These are phyloP conservation scores for Pisolithus orientalis DNA, from an alignment of 768 basidiomycete genomes.

Conservation along the genomic window DNA sequence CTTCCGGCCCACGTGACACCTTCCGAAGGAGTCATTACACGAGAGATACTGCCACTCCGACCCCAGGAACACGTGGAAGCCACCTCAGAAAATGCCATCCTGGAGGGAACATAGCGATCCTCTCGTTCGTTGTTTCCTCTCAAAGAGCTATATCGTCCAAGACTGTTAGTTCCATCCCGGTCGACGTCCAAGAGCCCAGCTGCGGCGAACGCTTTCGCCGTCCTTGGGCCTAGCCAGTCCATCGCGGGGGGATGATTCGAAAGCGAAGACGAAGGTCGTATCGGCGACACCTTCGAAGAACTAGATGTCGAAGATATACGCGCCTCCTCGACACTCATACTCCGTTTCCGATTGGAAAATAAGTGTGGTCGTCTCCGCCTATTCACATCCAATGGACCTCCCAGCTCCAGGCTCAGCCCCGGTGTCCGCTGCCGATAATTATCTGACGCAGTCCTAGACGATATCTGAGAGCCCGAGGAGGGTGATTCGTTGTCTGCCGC, in stretches of 20 bases:
- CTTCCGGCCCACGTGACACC: constrained; percentile 44
- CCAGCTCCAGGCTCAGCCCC: constrained; percentile 18
- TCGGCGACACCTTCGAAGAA: constrained; percentile 15
- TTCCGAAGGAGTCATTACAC: constrained; percentile 31
- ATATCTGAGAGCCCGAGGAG: constrained; percentile 11
- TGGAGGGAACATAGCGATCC: constrained; percentile 33
- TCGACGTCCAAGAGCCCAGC: constrained; percentile 53
- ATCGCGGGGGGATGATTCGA: constrained; percentile 30
- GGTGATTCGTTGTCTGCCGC: constrained; percentile 9
- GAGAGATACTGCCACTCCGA: constrained; percentile 32
- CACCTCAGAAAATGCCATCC: constrained; percentile 43
- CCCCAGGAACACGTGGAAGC: constrained; percentile 41
- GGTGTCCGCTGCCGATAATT: constrained; percentile 10
- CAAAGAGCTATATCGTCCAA: constrained; percentile 17
- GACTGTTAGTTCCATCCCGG: constrained; percentile 13
- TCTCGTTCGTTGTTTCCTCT: constrained; percentile 20
- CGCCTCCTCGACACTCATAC: constrained; percentile 59
- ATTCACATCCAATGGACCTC: constrained; percentile 18
- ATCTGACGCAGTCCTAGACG: constrained; percentile 21
- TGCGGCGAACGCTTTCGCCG: constrained; percentile 66
- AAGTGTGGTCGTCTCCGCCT: constrained; percentile 26
- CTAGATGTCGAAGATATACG: constrained; percentile 19
- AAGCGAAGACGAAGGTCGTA: constrained; percentile 33
- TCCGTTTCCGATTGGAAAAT: constrained; percentile 46
- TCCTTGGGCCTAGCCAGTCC: constrained; percentile 70